Conservation (phyloP, 1,284 basidiomycete genomes). For the Leccinum huronense region DNA sequence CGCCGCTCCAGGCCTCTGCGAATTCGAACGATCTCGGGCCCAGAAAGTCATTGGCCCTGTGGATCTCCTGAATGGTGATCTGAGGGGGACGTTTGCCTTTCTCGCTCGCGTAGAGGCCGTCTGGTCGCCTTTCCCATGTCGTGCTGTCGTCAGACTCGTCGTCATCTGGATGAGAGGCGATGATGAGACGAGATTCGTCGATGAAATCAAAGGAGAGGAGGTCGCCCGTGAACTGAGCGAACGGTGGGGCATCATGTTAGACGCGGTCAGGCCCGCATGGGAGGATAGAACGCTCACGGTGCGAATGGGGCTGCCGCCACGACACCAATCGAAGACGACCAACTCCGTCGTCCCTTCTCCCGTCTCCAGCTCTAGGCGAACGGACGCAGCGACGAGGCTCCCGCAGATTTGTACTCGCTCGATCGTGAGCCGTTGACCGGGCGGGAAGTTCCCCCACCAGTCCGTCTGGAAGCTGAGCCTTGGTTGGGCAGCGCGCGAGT, state of each 20-base stretch:
- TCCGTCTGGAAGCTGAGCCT: conserved; percentile 34
- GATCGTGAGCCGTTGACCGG: conserved; percentile 35
- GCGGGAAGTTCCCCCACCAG: conserved; percentile 36
- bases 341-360: conserved; percentile 36
- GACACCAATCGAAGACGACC: conserved; percentile 32
- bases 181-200: conserved; percentile 29
- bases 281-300: conserved; percentile 22
- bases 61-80: conserved; percentile 31
- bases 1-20: conserved; percentile 29
- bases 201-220: conserved; percentile 35
- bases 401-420: conserved; percentile 34
- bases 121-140: conserved; percentile 32
- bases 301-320: conserved; percentile 29
- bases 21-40: conserved; percentile 33
- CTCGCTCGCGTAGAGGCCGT: conserved; percentile 34
- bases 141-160: conserved; percentile 35
- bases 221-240: conserved; percentile 31
- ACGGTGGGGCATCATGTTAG: conserved; percentile 3
- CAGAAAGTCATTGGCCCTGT: conserved; percentile 10
- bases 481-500: conserved; percentile 27
- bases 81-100: conserved; percentile 35
- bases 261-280: not conserved
- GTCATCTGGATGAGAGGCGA: conserved; percentile 34
- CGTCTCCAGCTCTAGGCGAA: conserved; percentile 34
- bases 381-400: conserved; percentile 27